A percentile compares a stretch with the other conserved stretches of the same genome.
Evolutionary conservation across 306 rosid genomes (phyloP).

Genomic region (Fragaria iinumae): DNA sequence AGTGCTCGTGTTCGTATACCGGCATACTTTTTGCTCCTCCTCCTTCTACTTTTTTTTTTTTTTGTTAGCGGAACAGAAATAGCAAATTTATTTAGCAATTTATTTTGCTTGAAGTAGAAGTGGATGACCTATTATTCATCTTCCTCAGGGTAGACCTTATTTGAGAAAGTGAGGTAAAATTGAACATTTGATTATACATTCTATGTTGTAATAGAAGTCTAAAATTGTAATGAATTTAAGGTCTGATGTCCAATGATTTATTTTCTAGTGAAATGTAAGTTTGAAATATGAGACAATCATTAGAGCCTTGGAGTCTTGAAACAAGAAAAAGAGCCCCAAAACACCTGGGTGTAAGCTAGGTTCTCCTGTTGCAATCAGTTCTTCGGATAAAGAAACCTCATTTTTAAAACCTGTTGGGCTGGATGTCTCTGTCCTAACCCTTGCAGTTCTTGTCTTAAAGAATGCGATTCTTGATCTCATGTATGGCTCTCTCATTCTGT

Average conservation of each 20-base stretch:
- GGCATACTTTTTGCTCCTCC: too few species aligned
- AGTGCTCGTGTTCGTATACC: too few species aligned
- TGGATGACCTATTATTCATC: background rate
- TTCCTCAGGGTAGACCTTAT: background rate
- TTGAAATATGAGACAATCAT: background rate
- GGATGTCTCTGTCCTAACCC: background rate
- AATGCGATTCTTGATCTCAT: background rate
- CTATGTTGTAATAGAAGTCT: background rate
- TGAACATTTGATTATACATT: background rate
- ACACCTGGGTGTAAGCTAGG: background rate
- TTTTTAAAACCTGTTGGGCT: background rate
- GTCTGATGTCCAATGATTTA: background rate
- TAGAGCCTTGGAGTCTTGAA: background rate
- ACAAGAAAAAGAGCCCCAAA: background rate
- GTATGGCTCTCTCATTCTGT: background rate
- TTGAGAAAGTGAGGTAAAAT: background rate
- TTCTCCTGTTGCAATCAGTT: background rate
- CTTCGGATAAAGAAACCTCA: background rate
- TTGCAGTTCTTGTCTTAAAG: background rate
- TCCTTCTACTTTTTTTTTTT: too few species aligned
- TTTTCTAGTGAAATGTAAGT: background rate
- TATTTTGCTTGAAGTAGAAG: background rate
- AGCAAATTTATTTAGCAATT: background rate
- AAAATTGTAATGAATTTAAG: background rate
- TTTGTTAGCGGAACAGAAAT: background rate